Conservation (phyloP, 306 rosid genomes). For the Vigna reflexopilosa region DNA sequence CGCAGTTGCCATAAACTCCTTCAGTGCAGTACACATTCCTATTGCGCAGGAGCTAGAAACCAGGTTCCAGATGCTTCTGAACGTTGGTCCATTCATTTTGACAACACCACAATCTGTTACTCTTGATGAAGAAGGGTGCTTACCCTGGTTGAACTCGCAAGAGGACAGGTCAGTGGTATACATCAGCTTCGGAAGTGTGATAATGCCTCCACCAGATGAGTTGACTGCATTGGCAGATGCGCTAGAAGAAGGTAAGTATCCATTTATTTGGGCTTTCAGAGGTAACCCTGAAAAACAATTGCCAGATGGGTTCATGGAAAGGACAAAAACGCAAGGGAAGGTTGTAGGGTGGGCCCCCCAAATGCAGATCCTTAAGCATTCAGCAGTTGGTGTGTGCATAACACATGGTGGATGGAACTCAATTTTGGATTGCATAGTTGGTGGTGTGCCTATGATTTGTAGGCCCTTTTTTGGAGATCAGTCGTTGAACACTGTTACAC, state of each 20-base stretch:
- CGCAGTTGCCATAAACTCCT: constrained; percentile 71
- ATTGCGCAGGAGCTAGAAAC: constrained; percentile 42
- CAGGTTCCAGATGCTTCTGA: constrained; percentile 45
- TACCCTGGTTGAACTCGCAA: constrained; percentile 64
- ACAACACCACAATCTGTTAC: constrained; percentile 35
- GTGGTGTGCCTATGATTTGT: constrained; percentile 73
- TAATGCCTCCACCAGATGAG: constrained; percentile 66
- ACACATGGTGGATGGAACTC: constrained; percentile 84
- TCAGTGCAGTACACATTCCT: constrained; percentile 45
- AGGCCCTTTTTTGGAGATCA: constrained; percentile 76
- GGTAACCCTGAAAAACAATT: constrained; percentile 53
- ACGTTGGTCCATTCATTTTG: constrained; percentile 71
- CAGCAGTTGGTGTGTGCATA: constrained; percentile 56
- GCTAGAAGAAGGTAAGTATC: constrained; percentile 50
- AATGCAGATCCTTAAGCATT: constrained; percentile 50
- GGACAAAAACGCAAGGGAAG: constrained; percentile 50
- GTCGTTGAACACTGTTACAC: constrained; percentile 45
- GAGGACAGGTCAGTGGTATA: constrained; percentile 57
- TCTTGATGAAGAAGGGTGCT: constrained; percentile 50
- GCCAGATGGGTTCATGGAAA: constrained; percentile 50
- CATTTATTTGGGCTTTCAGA: constrained; percentile 69
- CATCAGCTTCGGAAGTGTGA: constrained; percentile 66
- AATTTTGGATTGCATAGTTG: constrained; percentile 59
- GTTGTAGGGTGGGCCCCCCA: constrained; percentile 76
- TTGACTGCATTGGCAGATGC: constrained; percentile 57